Evolutionary conservation across 2,329 filamentous ascomycete genomes (phyloP).

Genomic region (Elsinoe australis): DNA sequence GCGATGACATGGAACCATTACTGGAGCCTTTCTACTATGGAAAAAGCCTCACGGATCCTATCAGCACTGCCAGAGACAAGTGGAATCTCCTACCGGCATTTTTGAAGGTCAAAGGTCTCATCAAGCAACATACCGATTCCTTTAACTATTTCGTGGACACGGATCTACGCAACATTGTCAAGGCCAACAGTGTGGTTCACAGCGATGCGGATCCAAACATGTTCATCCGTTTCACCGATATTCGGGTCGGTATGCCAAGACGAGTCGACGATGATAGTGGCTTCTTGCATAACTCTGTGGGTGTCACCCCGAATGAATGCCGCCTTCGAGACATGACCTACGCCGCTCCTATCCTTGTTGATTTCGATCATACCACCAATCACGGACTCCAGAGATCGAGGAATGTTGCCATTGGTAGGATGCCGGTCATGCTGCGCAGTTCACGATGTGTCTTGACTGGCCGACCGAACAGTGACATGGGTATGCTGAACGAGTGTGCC

Average conservation of each 20-base stretch:
- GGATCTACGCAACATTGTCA: constrained; percentile 93
- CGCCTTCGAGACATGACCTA: constrained; percentile 97
- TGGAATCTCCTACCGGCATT: constrained; percentile 97
- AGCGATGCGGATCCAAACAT: constrained; percentile 92
- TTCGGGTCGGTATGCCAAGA: constrained; percentile 74
- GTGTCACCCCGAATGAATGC: constrained; percentile 87
- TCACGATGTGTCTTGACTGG: constrained; percentile 81
- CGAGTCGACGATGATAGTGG: constrained; percentile 66
- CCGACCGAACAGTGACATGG: constrained; percentile 82
- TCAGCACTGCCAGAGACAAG: constrained; percentile 72
- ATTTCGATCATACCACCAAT: constrained; percentile 69
- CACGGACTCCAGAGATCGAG: constrained; percentile 67
- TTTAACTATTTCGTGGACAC: constrained; percentile 98
- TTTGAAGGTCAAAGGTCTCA: constrained; percentile 90
- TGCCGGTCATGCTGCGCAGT: constrained; percentile 96
- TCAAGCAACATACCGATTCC: constrained; percentile 97
- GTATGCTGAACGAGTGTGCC: constrained; percentile 86
- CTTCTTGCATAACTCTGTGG: constrained; percentile 30
- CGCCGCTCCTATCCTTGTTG: constrained; percentile 84
- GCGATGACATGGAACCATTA: constrained; percentile 49
- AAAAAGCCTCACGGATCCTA: constrained; percentile 60
- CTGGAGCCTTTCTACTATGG: constrained; percentile 63
- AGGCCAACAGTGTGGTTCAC: constrained; percentile 77
- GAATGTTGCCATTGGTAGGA: constrained; percentile 71
- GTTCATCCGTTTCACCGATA: constrained; percentile 63